Conservation (phyloP, 106 monocot species). For the Dendrobium huoshanense region DNA sequence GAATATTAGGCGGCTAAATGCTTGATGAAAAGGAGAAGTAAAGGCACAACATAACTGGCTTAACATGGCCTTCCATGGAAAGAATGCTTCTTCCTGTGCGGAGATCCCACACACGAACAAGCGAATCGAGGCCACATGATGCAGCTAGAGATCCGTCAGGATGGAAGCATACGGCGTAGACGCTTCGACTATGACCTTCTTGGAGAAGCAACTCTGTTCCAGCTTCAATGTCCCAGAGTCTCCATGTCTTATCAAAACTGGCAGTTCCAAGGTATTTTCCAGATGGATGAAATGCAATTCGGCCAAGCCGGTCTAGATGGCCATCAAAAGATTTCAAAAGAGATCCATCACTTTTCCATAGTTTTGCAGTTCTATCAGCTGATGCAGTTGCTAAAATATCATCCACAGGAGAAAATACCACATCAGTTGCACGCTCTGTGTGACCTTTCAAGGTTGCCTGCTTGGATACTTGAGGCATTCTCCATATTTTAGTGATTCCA, state of each 20-base stretch:
- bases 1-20: too few species aligned
- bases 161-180: conserved; percentile 79
- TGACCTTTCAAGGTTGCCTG: conserved; percentile 73
- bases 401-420: conserved; percentile 77
- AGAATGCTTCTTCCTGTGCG: conserved; percentile 91
- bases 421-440: conserved; percentile 82
- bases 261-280: conserved; percentile 90
- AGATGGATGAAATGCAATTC: conserved; percentile 89
- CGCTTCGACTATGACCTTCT: conserved; percentile 90
- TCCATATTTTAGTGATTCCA: conserved; percentile 81
- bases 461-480: conserved; percentile 70
- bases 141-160: conserved; percentile 91
- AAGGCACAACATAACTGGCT: conserved; percentile 39
- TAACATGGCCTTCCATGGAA: conserved; percentile 87
- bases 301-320: conserved; percentile 78
- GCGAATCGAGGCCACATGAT: conserved; percentile 89
- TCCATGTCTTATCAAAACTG: conserved; percentile 98
- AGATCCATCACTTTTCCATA: conserved; percentile 64
- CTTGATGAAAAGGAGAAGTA: too few species aligned
- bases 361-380: conserved; percentile 84
- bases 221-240: conserved; percentile 86
- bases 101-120: conserved; percentile 92
- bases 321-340: conserved; percentile 68
- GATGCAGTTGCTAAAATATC: conserved; percentile 76
- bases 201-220: conserved; percentile 77